Conservation (phyloP, 306 rosid species). For the cucumber (Cucumis sativus) region Cucumber_9930_V3 NC_026656.2:17398501-17399000, state of each 20-base stretch:
- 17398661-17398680: constrained; percentile 75
- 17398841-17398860: constrained; percentile 69
- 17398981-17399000: constrained; percentile 5
- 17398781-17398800: constrained; percentile 68
- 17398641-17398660: constrained; percentile 65
- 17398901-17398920: constrained; percentile 6
- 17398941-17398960: background rate
- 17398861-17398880: constrained; percentile 81
- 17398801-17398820: constrained; percentile 84
- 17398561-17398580: background rate
- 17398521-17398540: constrained; percentile 91
- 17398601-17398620: background rate
- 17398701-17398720: constrained; percentile 71
- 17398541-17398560: background rate
- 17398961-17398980: background rate
- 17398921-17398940: background rate
- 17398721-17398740: constrained; percentile 85
- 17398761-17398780: constrained; percentile 73
- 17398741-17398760: constrained; percentile 63
- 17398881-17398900: constrained; percentile 75
- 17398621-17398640: constrained; percentile 13
- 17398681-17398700: constrained; percentile 65
- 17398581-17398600: background rate
- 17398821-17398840: constrained; percentile 74
- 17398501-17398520: constrained; percentile 88